phyloP scores from a whole-genome alignment of 1,284 basidiomycete species.

The Porogramme epimiltina region DNA sequence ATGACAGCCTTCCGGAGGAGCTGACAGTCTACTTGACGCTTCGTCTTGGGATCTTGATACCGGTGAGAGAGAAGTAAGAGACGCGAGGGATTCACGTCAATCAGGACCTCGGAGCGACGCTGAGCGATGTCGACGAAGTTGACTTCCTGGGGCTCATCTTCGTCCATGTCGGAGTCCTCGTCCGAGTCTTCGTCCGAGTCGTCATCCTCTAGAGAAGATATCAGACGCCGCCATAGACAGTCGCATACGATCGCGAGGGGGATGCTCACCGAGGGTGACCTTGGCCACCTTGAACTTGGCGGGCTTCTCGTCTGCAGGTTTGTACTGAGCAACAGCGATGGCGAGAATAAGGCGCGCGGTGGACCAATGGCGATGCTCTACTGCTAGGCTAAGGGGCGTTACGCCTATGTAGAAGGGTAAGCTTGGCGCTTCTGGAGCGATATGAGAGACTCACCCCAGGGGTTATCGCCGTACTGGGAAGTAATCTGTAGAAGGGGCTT shows the following conservation, averaged over 20 bases:
- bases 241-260: not conserved
- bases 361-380: constrained; percentile 50
- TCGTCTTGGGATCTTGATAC: constrained; percentile 20
- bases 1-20: constrained; percentile 39
- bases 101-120: constrained; percentile 44
- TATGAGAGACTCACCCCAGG: not conserved
- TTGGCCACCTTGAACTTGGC: constrained; percentile 34
- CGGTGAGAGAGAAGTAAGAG: constrained; percentile 31
- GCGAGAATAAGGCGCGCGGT: constrained; percentile 55
- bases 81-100: constrained; percentile 37
- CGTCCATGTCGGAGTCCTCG: constrained; percentile 38
- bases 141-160: constrained; percentile 31
- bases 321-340: constrained; percentile 54
- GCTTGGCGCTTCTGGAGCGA: too few species aligned
- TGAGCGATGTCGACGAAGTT: constrained; percentile 55
- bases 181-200: constrained; percentile 34
- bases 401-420: constrained; percentile 32
- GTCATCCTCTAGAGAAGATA: constrained; percentile 12
- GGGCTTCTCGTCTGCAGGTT: constrained; percentile 36
- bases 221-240: not conserved
- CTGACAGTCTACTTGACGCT: not conserved
- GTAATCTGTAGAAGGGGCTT: constrained; percentile 45
- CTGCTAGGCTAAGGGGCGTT: constrained; percentile 50
- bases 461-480: constrained; percentile 1
- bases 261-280: constrained; percentile 37